Evolutionary conservation across 257 asterid genomes (phyloP), one percentile per base, ranked within the genome.

Genomic region (Avicennia marina): DNA sequence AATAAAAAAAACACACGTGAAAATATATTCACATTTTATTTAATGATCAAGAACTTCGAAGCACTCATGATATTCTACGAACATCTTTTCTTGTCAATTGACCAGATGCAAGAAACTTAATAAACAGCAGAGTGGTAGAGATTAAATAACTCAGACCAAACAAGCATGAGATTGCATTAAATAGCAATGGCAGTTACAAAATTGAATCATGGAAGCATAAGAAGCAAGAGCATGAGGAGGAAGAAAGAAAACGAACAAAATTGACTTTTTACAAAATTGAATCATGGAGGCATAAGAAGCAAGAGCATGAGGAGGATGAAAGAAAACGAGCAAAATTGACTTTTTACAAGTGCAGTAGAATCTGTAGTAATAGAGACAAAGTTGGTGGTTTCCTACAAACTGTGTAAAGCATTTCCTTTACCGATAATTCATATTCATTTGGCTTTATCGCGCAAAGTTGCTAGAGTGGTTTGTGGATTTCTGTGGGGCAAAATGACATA

Each of bases 401-500:
- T 34, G 53, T 11, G 3, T n/a, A 27, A 61, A 44, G 12, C 47
- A 50, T 22, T 49, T 45, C 7, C 20, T 33, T 47, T 48, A 31
- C 43, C 29, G 58, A 39, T 20, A 31, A 56, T 47, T 29, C 26
- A 38, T 33, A 15, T 50, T 66, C 44, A 58, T 27, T 19, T 55
- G 74, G 61, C 40, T 54, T 31, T 18, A 29, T 2, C n/a, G n/a
- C n/a, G n/a, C n/a, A n/a, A 26, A 60, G 48, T 45, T 18, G 58
- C 25, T 11, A 5, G 36, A 53, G 47, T 32, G 57, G 52, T 42
- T 49, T 25, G 18, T 56, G 44, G 45, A 47, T 31, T n/a, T n/a
- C n/a, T n/a, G n/a, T n/a, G n/a, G n/a, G n/a, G n/a, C 11, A 24
- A 49, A 24, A 20, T 24, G 39, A 63, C 56, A 63, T 13, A 53